Conservation (phyloP, 2,329 filamentous ascomycete genomes). For the Cladosporium sp. region DNA sequence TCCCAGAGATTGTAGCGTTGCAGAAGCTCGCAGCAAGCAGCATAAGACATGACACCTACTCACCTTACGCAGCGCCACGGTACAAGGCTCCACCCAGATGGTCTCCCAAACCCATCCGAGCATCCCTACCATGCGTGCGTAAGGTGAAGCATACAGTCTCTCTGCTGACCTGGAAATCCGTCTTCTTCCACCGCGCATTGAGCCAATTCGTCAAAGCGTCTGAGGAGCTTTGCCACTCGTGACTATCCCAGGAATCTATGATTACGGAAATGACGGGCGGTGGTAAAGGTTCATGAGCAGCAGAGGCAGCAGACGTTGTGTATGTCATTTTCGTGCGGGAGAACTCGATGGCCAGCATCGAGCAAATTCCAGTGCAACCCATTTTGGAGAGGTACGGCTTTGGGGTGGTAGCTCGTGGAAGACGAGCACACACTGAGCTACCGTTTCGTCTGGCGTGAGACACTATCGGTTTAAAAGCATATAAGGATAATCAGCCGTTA, state of each 20-base stretch:
- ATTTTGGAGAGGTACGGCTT: neutral
- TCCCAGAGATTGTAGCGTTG: too few species aligned
- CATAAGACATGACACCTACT: neutral
- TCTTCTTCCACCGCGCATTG: constrained; percentile 27
- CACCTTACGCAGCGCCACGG: neutral
- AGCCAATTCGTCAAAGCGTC: constrained; percentile 27
- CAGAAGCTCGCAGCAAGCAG: too few species aligned
- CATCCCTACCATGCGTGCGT: constrained; percentile 16
- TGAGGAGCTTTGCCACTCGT: constrained; percentile 20
- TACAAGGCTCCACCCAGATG: constrained; percentile 11
- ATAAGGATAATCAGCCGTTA: too few species aligned
- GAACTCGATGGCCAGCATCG: constrained; percentile 12
- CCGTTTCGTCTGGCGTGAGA: too few species aligned
- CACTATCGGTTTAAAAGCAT: too few species aligned
- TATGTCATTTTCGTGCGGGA: neutral
- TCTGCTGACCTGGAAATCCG: constrained; percentile 19
- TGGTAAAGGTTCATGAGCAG: constrained; percentile 14
- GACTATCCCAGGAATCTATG: constrained; percentile 19
- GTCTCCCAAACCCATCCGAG: constrained; percentile 20
- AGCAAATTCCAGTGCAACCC: neutral
- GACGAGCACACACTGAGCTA: too few species aligned
- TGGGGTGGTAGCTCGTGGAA: too few species aligned
- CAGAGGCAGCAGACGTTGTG: constrained; percentile 12
- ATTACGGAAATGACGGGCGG: constrained; percentile 19
- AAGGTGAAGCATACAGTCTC: constrained; percentile 24